A percentile compares a stretch with the other conserved stretches of the same genome.
Evolutionary conservation across 2,329 filamentous ascomycete species (phyloP).

Genomic region (Colletotrichum sp.): DNA sequence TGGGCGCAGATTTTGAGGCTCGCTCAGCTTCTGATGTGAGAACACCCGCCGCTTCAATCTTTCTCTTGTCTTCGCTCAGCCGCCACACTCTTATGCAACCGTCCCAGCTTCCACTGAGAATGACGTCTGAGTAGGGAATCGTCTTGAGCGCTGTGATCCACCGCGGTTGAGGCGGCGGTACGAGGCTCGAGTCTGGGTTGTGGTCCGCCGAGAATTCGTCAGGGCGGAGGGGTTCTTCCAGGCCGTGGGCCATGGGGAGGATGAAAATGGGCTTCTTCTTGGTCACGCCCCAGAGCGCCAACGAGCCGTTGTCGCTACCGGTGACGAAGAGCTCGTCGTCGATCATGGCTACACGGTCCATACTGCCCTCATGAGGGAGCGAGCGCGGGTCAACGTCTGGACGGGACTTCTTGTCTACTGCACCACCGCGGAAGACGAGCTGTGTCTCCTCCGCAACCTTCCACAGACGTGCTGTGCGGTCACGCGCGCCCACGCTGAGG

Average conservation of each 20-base stretch:
- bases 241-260: slow-evolving; percentile 80
- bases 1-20: slow-evolving; percentile 4
- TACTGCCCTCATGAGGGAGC: slow-evolving; percentile 76
- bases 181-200: slow-evolving; percentile 61
- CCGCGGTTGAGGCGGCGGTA: slow-evolving; percentile 72
- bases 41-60: slow-evolving; percentile 73
- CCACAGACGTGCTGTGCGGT: slow-evolving; percentile 92
- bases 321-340: slow-evolving; percentile 91
- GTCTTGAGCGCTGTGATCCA: slow-evolving; percentile 90
- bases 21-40: slow-evolving; percentile 39
- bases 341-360: slow-evolving; percentile 90
- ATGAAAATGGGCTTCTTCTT: slow-evolving; percentile 95
- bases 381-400: slow-evolving; percentile 52
- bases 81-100: slow-evolving; percentile 86
- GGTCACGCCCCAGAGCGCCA: slow-evolving; percentile 85
- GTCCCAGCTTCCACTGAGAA: slow-evolving; percentile 94
- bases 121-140: slow-evolving; percentile 87
- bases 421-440: slow-evolving; percentile 86
- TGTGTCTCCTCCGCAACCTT: slow-evolving; percentile 96
- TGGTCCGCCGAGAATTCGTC: slow-evolving; percentile 76
- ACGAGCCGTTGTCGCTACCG: slow-evolving; percentile 86
- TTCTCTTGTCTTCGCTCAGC: slow-evolving; percentile 81
- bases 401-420: slow-evolving; percentile 53
- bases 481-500: slow-evolving; percentile 86
- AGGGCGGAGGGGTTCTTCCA: slow-evolving; percentile 73